phyloP scores from a whole-genome alignment of 2,329 filamentous ascomycete species.

The Alternaria angustiovoidea region DNA sequence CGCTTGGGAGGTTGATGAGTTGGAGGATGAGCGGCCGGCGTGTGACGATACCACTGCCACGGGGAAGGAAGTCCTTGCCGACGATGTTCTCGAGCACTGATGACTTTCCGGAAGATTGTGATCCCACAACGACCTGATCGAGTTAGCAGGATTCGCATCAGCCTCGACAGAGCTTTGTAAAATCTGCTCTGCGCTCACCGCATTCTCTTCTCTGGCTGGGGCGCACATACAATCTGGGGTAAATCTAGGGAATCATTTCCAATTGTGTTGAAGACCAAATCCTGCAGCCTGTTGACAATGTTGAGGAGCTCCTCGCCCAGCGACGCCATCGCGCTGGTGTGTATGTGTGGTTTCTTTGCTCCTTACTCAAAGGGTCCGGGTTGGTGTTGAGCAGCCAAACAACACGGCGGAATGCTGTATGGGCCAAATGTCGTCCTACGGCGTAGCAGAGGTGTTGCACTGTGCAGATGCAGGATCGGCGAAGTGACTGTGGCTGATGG shows the following conservation, averaged over 20 bases:
- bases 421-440: slow-evolving; percentile 13
- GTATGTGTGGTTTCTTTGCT: slow-evolving; percentile 26
- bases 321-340: slow-evolving; percentile 74
- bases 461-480: slow-evolving; percentile 18
- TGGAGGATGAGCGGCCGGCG: slow-evolving; percentile 93
- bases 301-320: slow-evolving; percentile 94
- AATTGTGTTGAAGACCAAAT: slow-evolving; percentile 99
- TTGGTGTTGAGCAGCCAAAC: slow-evolving; percentile 38
- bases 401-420: slow-evolving; percentile 21
- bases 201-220: slow-evolving; percentile 18
- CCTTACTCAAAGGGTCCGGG: slow-evolving; percentile 33
- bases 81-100: slow-evolving; percentile 99
- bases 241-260: slow-evolving; percentile 97
- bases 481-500: slow-evolving; percentile 15
- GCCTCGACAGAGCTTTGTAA: slow-evolving; percentile 4
- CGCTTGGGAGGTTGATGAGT: slow-evolving; percentile 91
- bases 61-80: slow-evolving; percentile 93
- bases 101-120: slow-evolving; percentile 97
- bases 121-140: slow-evolving; percentile 92
- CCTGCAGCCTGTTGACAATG: slow-evolving; percentile 98
- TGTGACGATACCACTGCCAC: slow-evolving; percentile 96
- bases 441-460: slow-evolving; percentile 10
- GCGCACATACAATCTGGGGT: slow-evolving; percentile 93
- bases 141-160: slow-evolving; percentile 22
- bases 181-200: slow-evolving; percentile 23